Base-by-base conservation (phyloP, 1,284 basidiomycete species). In the Boletus smithii region DNA sequence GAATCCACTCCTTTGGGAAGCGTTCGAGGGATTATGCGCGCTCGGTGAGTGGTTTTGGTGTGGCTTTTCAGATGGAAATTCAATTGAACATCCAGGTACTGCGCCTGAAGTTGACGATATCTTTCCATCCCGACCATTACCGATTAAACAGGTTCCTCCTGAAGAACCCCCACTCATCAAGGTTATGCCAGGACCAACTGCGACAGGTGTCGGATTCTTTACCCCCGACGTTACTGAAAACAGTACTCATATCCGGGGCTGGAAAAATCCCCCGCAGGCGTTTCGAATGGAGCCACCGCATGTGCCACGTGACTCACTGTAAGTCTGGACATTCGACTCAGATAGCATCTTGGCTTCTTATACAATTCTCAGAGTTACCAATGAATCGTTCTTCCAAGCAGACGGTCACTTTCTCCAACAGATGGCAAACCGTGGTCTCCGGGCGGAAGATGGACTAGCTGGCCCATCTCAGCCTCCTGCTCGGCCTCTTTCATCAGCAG, bases 1-100 rank as follows among this genome's bases (percentile, higher is more conserved):
- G 39, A 85, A 93, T 65, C 88, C 90, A 18, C 81, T 91, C 69
- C 69, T 94, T 39, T 97, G 93, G 93, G 94, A 97, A 66, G 94
- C 94, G 1, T 91, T 95, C 62, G 88, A 91, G 55, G 92, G 90
- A 0, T 69, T 97, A 23, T 97, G 93, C 65, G 72, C 81, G 42
- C 71, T 91, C 32, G 93, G 94, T 91, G 56, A 55, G 77, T 73
- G 22, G 14, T 33, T 38, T 48, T 7, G 16, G 6, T 23, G 18
- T 41, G 46, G 9, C 18, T 18, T 48, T 52, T 43, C 26, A 44
- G 23, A 30, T 26, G 23, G 38, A 42, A 48, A 43, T 48, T 55
- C 50, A 66, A 55, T 50, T 44, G 30, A 51, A 6, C 49, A 36
- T 53, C 8, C 55, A 90, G 87, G 87, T 47, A 69, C 76, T 43